Conservation (phyloP, 306 rosid species). For the Vigna reflexopilosa region DNA sequence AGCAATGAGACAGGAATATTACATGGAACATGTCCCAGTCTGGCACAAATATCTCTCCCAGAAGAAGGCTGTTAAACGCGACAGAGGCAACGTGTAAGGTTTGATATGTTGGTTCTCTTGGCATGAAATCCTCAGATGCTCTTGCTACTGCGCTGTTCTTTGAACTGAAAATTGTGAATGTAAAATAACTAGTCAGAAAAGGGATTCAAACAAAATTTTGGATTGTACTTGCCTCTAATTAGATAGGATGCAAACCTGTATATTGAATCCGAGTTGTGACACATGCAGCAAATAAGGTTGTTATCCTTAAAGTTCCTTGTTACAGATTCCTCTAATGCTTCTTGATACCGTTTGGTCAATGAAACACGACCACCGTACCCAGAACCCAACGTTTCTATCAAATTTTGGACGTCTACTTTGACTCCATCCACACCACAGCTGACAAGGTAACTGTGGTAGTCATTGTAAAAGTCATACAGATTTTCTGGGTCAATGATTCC, state of each 20-base stretch:
- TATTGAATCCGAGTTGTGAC: slow-evolving; percentile 66
- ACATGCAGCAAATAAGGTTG: slow-evolving; percentile 72
- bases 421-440: slow-evolving; percentile 74
- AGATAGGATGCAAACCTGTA: slow-evolving; percentile 59
- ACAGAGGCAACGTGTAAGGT: slow-evolving; percentile 77
- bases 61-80: slow-evolving; percentile 72
- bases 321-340: slow-evolving; percentile 71
- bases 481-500: slow-evolving; percentile 65
- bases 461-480: slow-evolving; percentile 61
- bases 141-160: slow-evolving; percentile 71
- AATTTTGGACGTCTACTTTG: slow-evolving; percentile 76
- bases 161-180: slow-evolving; percentile 51
- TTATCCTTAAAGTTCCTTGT: slow-evolving; percentile 60
- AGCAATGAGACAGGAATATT: slow-evolving; percentile 36
- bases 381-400: slow-evolving; percentile 71
- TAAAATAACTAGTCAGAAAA: slow-evolving; percentile 15
- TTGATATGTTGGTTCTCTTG: slow-evolving; percentile 74
- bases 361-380: slow-evolving; percentile 73
- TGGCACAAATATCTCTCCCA: slow-evolving; percentile 78
- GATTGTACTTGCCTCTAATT: slow-evolving; percentile 13
- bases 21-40: slow-evolving; percentile 92
- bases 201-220: slow-evolving; percentile 9
- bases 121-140: slow-evolving; percentile 89
- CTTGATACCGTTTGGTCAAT: slow-evolving; percentile 59
- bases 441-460: slow-evolving; percentile 71